Conservation (phyloP, 768 basidiomycete species). For the Xerocomellus chrysenteron region DNA sequence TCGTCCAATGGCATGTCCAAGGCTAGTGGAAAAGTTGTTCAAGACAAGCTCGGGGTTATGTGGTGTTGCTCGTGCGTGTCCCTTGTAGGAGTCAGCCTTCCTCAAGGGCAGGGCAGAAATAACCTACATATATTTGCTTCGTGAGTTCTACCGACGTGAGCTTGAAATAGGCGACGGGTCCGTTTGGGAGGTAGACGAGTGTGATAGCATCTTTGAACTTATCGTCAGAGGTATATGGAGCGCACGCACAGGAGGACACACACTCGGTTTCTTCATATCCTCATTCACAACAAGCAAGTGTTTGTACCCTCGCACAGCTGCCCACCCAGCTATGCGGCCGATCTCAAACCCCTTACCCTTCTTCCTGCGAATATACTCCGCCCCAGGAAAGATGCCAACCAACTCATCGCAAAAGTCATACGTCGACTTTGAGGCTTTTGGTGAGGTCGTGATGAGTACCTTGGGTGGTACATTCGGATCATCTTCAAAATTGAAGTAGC, state of each 20-base stretch:
- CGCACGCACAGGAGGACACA: conserved; percentile 32
- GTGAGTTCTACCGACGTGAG: conserved; percentile 85
- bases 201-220: conserved; percentile 80
- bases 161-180: conserved; percentile 95
- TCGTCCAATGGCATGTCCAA: conserved; percentile 90
- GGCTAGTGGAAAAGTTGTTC: conserved; percentile 90
- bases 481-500: conserved; percentile 67
- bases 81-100: conserved; percentile 43
- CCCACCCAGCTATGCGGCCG: conserved; percentile 91
- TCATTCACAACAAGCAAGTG: conserved; percentile 94
- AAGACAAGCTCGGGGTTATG: conserved; percentile 95
- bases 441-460: conserved; percentile 87
- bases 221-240: conserved; percentile 5
- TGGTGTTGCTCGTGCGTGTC: conserved; percentile 88
- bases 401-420: conserved; percentile 94
- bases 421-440: conserved; percentile 82
- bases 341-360: conserved; percentile 90
- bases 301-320: conserved; percentile 82
- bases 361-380: conserved; percentile 82
- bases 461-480: conserved; percentile 78
- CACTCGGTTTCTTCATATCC: conserved; percentile 91
- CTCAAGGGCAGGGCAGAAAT: background rate
- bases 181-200: conserved; percentile 83
- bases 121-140: conserved; percentile 77
- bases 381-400: conserved; percentile 86